phyloP scores from a whole-genome alignment of 805 yeast species.

The Metschnikowia peoriensis region DNA sequence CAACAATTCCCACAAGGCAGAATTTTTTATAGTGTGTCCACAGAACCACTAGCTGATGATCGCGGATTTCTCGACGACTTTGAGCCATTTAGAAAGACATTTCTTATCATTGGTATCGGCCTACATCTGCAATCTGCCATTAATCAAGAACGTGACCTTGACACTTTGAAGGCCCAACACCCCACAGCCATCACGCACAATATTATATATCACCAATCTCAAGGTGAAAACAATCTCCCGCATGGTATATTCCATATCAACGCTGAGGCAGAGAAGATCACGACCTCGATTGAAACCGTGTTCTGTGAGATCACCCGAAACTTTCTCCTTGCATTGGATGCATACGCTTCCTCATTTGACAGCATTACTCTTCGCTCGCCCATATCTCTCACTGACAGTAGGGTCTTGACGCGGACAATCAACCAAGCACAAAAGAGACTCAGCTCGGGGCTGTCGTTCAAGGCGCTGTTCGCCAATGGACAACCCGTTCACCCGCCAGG shows the following conservation, averaged over 20 bases:
- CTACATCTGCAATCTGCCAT: slow-evolving; percentile 20
- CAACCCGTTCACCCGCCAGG: slow-evolving; percentile 10
- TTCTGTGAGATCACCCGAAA: slow-evolving; percentile 70
- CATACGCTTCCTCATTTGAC: slow-evolving; percentile 68
- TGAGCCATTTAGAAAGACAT: slow-evolving; percentile 82
- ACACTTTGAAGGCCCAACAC: slow-evolving; percentile 40
- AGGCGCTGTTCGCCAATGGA: slow-evolving; percentile 26
- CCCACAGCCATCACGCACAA: slow-evolving; percentile 57
- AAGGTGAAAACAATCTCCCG: slow-evolving; percentile 16
- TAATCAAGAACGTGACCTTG: slow-evolving; percentile 1
- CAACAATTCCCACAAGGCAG: slow-evolving; percentile 81
- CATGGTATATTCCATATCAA: slow-evolving; percentile 23
- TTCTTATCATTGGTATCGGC: slow-evolving; percentile 53
- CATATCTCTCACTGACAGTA: slow-evolving; percentile 55
- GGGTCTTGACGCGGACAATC: slow-evolving; percentile 42
- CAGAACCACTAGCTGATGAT: slow-evolving; percentile 49
- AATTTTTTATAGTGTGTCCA: slow-evolving; percentile 55
- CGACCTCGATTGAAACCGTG: slow-evolving; percentile 52
- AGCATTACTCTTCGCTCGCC: slow-evolving; percentile 85
- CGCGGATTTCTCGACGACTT: slow-evolving; percentile 75
- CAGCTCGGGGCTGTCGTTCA: slow-evolving; percentile 40
- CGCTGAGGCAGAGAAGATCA: slow-evolving; percentile 24
- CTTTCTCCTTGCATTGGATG: slow-evolving; percentile 62
- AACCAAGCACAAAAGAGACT: slow-evolving; percentile 41
- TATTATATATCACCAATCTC: slow-evolving; percentile 53